Conservation (phyloP, 2,329 filamentous ascomycete genomes). For the Diatrype stigma region DNA sequence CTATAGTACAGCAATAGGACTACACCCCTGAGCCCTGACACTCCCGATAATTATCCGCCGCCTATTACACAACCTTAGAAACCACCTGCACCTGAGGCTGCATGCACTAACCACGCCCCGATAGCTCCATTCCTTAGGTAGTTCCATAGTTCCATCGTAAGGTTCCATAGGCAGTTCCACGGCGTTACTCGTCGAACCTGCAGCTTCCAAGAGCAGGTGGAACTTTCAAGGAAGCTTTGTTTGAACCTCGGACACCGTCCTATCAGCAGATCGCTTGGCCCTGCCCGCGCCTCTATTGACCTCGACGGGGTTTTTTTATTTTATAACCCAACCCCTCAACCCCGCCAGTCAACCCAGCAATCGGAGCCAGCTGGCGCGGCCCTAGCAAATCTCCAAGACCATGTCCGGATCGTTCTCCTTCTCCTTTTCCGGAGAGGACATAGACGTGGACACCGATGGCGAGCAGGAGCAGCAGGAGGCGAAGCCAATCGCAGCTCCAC, state of each 20-base stretch:
- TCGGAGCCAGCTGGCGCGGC: neutral
- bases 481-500: constrained; percentile 10
- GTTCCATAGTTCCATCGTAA: too few relatives aligned
- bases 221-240: too few relatives aligned
- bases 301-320: too few relatives aligned
- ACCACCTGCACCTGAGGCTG: too few relatives aligned
- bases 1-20: too few relatives aligned
- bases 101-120: too few relatives aligned
- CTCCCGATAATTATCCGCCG: neutral
- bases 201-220: neutral
- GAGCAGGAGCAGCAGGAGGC: constrained; percentile 33
- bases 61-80: too few relatives aligned
- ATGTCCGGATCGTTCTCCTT: constrained; percentile 51
- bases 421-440: constrained; percentile 60
- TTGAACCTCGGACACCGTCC: neutral
- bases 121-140: too few relatives aligned
- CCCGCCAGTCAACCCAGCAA: neutral
- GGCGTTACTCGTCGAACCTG: neutral
- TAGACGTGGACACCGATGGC: constrained; percentile 59
- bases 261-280: neutral
- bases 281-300: neutral
- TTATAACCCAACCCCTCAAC: too few relatives aligned
- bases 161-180: too few relatives aligned
- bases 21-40: neutral
- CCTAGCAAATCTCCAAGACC: constrained; percentile 1